Evolutionary conservation across 306 rosid species (phyloP), one percentile per base, ranked within the genome.

Genomic region (Rosa chinensis): DNA sequence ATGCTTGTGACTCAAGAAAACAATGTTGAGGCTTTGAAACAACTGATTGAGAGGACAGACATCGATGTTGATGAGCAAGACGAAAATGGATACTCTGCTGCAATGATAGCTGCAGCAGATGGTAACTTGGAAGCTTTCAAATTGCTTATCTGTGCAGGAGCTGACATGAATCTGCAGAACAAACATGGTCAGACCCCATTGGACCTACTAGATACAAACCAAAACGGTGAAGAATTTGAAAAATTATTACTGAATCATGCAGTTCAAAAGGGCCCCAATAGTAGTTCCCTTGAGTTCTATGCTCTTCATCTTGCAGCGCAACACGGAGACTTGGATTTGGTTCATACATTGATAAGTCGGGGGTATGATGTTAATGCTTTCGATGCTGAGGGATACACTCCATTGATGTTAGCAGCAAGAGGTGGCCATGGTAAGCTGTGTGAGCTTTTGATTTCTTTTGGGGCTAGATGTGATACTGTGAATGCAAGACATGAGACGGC

Each of bases 361-460:
- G 87, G 86, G 47, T 81, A 47, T 28, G 87, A 89, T 75, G 87
- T 87, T 5, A 84, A 90, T 70, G 77, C 79, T 53, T 62, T 78
- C 16, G 86, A 90, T 78, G 78, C 55, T 18, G 75, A 84, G 25
- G 90, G 91, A 50, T 81, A 85, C 13, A 89, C 89, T 8, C 91
- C 92, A 32, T 55, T 90, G 77, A 90, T 90, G 95, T 43, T 90
- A 83, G 91, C 95, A 16, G 95, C 91, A 32, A 89, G 74, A 85
- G 88, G 64, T 73, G 67, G 85, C 72, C 84, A 73, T 13, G 84
- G 85, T 18, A 70, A 79, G 50, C 48, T 85, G 25, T 86, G 90
- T 72, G 83, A 75, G 59, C 80, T 90, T 77, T 80, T 90, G 79
- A 85, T 90, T 72, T 85, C 85, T 61, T 50, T 39, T 49, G 91